Evolutionary conservation across 192 early-diverging fungal species (phyloP), one percentile per base, ranked within the genome.

Genomic region (Podila horticola): DNA sequence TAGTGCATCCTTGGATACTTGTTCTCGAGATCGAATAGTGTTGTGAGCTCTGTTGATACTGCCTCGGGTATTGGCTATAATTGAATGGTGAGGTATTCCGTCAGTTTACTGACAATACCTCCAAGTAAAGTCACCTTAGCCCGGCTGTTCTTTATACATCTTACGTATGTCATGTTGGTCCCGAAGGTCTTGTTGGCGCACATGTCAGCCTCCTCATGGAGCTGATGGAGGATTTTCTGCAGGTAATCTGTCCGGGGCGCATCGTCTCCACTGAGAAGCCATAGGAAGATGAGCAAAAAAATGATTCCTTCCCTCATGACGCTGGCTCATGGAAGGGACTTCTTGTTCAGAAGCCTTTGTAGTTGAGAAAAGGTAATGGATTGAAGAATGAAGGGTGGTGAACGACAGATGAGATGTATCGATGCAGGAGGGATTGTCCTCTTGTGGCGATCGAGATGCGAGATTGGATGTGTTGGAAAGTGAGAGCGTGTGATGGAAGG

Each of bases 261-360:
- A 24, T 84, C 82, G 49, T 86, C 85, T n/a, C 81, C 70, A 60
- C 82, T 86, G 57, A 86, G 62, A 38, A 88, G 72, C 57, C 83
- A 82, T 33, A 88, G 63, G 19, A 84, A 58, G 50, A 86, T 59
- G 26, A 88, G 72, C 36, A 86, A 73, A 51, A 55, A 2, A 28
- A 81, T 59, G 45, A 81, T 28, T 60, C 71, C 70, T 15, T 38
- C 71, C 51, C 75, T 71, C 75, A 79, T 79, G 62, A 26, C 45
- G 28, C 48, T 55, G 41, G 41, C 41, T 45, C 41, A 45, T 45
- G 41, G 41, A 45, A 45, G 15, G 41, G 41, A 45, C 41, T 45
- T 15, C 41, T 15, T 45, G 41, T 45, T 45, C 41, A 45, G 41
- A 45, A 45, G 41, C 15, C 41, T 41, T 15, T 45, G 41, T 45